A percentile compares a stretch with the other conserved stretches of the same genome.
Evolutionary conservation across 805 yeast species (phyloP).

Genomic region (Ogataea ganodermae): DNA sequence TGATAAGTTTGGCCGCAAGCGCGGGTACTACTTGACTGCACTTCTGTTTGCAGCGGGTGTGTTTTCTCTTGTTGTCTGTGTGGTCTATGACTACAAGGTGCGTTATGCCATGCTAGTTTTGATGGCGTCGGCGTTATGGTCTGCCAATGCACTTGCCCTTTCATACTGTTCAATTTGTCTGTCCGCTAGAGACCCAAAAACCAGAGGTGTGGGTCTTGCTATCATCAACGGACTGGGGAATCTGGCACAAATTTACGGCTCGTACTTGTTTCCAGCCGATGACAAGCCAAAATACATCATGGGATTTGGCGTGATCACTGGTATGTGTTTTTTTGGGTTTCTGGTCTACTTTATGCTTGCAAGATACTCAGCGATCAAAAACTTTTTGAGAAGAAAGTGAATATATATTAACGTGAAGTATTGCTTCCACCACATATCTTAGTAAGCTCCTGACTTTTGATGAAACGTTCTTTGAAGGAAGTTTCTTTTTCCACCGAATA

Average conservation of each 20-base stretch:
- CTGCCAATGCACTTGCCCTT: slow-evolving; percentile 57
- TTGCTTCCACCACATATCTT: too few species aligned
- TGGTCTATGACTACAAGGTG: slow-evolving; percentile 32
- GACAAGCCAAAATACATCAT: slow-evolving; percentile 48
- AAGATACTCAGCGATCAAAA: slow-evolving; percentile 3
- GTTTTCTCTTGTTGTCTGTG: slow-evolving; percentile 12
- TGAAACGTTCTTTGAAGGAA: too few species aligned
- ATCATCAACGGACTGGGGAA: slow-evolving; percentile 58
- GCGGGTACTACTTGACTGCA: slow-evolving; percentile 50
- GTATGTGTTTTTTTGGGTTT: slow-evolving; percentile 17
- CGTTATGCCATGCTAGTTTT: slow-evolving; percentile 61
- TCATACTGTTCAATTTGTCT: slow-evolving; percentile 57
- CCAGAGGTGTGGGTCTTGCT: slow-evolving; percentile 22
- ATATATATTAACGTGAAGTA: too few species aligned
- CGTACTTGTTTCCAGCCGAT: slow-evolving; percentile 49
- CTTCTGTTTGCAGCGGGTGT: slow-evolving; percentile 51
- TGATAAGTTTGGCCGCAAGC: slow-evolving; percentile 54
- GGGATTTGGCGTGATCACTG: slow-evolving; percentile 29
- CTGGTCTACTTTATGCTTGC: slow-evolving; percentile 9
- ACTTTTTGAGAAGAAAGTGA: not conserved
- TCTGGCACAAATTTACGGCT: slow-evolving; percentile 57
- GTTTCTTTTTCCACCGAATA: slow-evolving; percentile 6
- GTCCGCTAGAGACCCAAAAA: slow-evolving; percentile 14
- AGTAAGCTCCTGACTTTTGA: too few species aligned
- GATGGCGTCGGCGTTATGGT: slow-evolving; percentile 60